Evolutionary conservation across 2,329 filamentous ascomycete genomes (phyloP), one percentile per base, ranked within the genome.

Genomic region (Diaporthe ilicicola): DNA sequence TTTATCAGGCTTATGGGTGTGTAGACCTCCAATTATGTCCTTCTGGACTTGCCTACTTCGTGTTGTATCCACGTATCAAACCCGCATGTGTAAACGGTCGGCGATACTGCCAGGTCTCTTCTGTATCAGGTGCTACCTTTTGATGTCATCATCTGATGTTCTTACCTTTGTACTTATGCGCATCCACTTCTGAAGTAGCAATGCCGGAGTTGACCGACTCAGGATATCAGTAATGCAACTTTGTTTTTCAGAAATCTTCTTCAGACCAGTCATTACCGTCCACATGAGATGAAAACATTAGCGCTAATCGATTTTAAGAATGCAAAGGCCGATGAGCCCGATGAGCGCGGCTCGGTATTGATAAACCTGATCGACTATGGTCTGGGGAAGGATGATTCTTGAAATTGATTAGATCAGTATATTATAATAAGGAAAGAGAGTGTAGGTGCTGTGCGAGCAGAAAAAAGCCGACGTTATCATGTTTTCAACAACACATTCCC

Each of bases 71-170:
- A n/a, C 12, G 53, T 27, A 27, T 56, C 53, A 56, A n/a, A 56
- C 32, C 34, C 32, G 12, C n/a, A 19, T 22, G 2, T 22, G 53
- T 10, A 15, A 15, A 24, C 6, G 13, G 3, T 39, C 34, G 53
- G 53, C 13, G 39, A 56, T 39, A 56, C 10, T 27, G 15, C 29
- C 17, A 37, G 53, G n/a, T n/a, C 34, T 24, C 22, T 55, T 24
- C 22, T n/a, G 34, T 39, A 6, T 37, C 53, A 56, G 24, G 34
- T 7, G 7, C 7, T n/a, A 13, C 7, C 15, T 9, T 24, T 39
- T 39, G n/a, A 56, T 56, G 53, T 39, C 53, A 56, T 56, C 13
- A 27, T 56, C 53, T 39, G 53, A 56, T 56, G 53, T 56, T 56
- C 0, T 56, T 37, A 22, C 13, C 53, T 39, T n/a, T n/a, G n/a